Conservation (phyloP, 1,284 basidiomycete genomes). For the Sphagnurus paluster region DNA sequence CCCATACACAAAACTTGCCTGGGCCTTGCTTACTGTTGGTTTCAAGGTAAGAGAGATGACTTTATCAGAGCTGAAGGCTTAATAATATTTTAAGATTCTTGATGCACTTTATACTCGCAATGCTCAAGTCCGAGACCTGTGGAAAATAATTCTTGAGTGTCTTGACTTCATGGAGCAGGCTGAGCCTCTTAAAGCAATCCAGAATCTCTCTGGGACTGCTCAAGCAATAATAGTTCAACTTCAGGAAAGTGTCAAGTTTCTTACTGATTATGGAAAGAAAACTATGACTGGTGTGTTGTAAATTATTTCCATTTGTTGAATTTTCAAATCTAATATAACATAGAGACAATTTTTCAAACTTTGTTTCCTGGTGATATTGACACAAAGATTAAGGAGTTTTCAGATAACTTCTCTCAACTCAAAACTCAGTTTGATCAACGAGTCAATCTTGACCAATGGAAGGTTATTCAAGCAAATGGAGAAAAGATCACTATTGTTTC, state of each 20-base stretch:
- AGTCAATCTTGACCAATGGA: neutral
- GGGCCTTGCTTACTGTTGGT: too few species aligned
- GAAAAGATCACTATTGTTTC: neutral
- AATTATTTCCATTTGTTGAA: neutral
- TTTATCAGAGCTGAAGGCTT: too few species aligned
- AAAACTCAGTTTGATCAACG: neutral
- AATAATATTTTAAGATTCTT: neutral
- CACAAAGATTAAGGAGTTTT: neutral
- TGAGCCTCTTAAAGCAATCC: neutral
- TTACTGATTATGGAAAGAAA: neutral
- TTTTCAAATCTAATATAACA: neutral
- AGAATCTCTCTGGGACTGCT: neutral
- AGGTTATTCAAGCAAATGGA: neutral
- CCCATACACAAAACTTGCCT: too few species aligned
- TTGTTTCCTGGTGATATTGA: neutral
- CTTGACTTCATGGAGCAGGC: neutral
- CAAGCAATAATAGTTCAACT: too few species aligned
- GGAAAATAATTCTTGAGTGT: neutral
- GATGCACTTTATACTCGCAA: neutral
- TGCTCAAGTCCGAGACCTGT: neutral
- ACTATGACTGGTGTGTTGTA: neutral
- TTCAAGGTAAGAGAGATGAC: too few species aligned
- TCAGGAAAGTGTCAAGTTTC: neutral
- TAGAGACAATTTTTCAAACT: neutral
- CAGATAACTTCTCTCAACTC: neutral